Conservation (phyloP, 371 early-diverging fungal genomes). For the Mucor sp. region DNA sequence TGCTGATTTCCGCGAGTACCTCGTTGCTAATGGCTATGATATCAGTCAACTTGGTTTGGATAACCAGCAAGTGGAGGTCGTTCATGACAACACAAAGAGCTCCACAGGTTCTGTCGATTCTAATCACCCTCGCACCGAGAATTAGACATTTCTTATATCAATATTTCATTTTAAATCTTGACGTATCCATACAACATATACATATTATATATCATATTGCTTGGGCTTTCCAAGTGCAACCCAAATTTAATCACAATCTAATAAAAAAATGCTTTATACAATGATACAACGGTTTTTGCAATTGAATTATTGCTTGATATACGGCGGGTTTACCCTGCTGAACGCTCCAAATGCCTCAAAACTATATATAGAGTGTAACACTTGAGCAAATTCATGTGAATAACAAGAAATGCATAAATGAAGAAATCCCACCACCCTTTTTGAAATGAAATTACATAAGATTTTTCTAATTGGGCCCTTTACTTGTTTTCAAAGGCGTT, state of each 20-base stretch:
- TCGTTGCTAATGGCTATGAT: conserved; percentile 56
- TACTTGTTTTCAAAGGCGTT: background rate
- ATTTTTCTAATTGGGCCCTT: background rate
- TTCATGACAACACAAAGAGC: background rate
- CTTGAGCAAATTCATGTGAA: no score
- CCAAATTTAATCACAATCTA: no score
- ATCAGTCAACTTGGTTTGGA: conserved; percentile 38
- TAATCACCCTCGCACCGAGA: background rate
- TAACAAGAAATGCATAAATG: no score
- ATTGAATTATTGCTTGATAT: no score
- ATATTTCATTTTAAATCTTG: background rate
- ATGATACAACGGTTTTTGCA: no score
- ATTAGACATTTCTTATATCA: background rate
- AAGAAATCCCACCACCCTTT: background rate
- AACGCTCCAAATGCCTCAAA: no score
- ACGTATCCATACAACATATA: background rate
- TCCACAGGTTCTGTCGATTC: background rate
- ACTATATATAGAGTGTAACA: no score
- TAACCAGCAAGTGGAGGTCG: background rate
- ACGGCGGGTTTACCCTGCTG: no score
- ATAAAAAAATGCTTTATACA: no score
- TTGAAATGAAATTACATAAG: background rate
- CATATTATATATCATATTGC: background rate
- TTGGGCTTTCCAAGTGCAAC: no score
- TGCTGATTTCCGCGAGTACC: conserved; percentile 51